Conservation (phyloP, 805 yeast species). For the Candida montana region DNA sequence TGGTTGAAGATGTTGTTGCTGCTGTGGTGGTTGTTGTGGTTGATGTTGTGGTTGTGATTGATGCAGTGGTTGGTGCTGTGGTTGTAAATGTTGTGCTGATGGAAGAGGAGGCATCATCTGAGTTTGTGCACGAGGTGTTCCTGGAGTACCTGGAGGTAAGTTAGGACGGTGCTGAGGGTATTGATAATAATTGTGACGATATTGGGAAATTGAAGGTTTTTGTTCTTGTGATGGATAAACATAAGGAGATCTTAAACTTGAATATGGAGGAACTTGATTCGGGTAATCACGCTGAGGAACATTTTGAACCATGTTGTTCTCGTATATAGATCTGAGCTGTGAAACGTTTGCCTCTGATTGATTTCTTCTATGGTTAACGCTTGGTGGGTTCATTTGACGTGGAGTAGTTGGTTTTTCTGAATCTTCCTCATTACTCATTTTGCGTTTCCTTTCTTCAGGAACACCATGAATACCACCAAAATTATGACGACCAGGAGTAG, state of each 20-base stretch:
- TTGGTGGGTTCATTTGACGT: neutral
- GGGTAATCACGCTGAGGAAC: constrained; percentile 2
- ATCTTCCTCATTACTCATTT: constrained; percentile 1
- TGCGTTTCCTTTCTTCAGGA: constrained; percentile 7
- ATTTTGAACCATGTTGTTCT: constrained; percentile 8
- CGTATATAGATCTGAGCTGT: constrained; percentile 22
- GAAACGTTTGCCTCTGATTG: constrained; percentile 26
- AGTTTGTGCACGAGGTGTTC: neutral
- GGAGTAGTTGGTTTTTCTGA: neutral
- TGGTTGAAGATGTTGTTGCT: neutral
- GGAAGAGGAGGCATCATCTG: neutral
- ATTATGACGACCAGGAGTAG: constrained; percentile 2
- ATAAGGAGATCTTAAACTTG: constrained; percentile 12
- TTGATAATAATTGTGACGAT: constrained; percentile 7
- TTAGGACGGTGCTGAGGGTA: constrained; percentile 2
- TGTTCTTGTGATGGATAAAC: constrained; percentile 10
- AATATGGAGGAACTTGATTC: constrained; percentile 1
- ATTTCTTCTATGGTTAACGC: constrained; percentile 20
- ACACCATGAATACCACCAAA: neutral
- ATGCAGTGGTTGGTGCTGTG: neutral
- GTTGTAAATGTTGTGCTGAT: neutral
- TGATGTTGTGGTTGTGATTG: neutral
- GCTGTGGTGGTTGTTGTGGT: neutral
- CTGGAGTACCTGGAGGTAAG: neutral
- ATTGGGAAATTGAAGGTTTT: constrained; percentile 4